Percentiles rank a stretch among this genome's conserved stretches.
These are phyloP conservation scores for Diaporthe vexans DNA, from an alignment of 2,329 filamentous ascomycete species.

Conservation along the genomic window DNA sequence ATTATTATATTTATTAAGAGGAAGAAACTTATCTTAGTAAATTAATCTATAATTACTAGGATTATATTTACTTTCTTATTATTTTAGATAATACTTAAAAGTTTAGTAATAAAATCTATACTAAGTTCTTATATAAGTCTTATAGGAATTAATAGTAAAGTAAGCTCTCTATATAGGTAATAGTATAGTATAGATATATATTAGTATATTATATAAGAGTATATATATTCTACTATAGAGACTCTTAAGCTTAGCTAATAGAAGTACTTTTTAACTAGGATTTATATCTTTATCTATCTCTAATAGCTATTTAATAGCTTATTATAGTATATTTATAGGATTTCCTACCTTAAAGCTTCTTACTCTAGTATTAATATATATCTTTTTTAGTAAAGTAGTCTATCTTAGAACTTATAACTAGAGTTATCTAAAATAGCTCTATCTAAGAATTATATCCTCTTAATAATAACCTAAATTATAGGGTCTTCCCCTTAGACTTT, in stretches of 20 bases:
- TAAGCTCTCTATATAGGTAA: not conserved
- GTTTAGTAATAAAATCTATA: not conserved
- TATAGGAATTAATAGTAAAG: not conserved
- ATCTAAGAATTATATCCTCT: too few relatives aligned
- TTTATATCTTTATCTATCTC: not conserved
- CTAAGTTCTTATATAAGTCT: not conserved
- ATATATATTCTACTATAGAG: not conserved
- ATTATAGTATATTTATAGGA: not conserved
- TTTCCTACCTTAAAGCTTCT: not conserved
- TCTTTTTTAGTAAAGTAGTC: not conserved
- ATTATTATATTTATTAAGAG: not conserved
- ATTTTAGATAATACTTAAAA: not conserved
- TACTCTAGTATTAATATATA: not conserved
- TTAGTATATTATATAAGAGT: not conserved
- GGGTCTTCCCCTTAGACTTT: too few relatives aligned
- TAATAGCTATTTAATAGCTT: not conserved
- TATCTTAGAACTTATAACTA: too few relatives aligned
- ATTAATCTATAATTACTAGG: not conserved
- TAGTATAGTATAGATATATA: not conserved
- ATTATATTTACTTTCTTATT: not conserved
- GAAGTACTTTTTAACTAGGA: not conserved
- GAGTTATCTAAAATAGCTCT: too few relatives aligned
- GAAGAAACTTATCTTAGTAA: not conserved
- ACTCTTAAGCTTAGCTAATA: not conserved
- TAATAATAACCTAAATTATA: too few relatives aligned